Conservation (phyloP, 805 yeast genomes). For the Ogataea allantospora region DNA sequence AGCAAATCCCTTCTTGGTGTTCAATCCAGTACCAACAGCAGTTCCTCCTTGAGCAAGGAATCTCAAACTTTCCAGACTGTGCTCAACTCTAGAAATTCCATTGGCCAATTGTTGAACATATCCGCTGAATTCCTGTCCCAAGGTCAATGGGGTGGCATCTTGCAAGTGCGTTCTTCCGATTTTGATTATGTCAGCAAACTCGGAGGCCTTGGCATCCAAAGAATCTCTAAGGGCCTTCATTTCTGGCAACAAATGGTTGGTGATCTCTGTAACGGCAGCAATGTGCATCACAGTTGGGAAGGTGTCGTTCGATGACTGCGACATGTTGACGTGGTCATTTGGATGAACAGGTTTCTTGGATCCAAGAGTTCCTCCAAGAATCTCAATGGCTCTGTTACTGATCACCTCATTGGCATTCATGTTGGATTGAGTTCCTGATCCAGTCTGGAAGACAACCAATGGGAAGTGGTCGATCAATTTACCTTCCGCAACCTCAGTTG, state of each 20-base stretch:
- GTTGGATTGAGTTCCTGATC: slow-evolving; percentile 97
- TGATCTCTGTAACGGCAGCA: slow-evolving; percentile 92
- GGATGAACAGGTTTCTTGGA: slow-evolving; percentile 96
- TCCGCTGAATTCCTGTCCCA: slow-evolving; percentile 98
- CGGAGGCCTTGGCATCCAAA: slow-evolving; percentile 73
- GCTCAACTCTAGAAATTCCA: slow-evolving; percentile 85
- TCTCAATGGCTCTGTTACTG: slow-evolving; percentile 95
- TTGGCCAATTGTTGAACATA: slow-evolving; percentile 90
- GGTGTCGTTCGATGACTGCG: slow-evolving; percentile 98
- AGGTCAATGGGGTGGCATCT: slow-evolving; percentile 96
- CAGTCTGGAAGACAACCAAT: slow-evolving; percentile 97
- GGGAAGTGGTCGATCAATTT: slow-evolving; percentile 94
- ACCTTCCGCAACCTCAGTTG: slow-evolving; percentile 92
- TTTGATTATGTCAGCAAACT: slow-evolving; percentile 87
- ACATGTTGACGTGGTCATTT: slow-evolving; percentile 97
- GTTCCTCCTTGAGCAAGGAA: slow-evolving; percentile 98
- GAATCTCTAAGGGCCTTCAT: slow-evolving; percentile 74
- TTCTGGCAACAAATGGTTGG: slow-evolving; percentile 73
- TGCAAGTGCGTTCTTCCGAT: slow-evolving; percentile 99
- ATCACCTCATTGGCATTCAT: slow-evolving; percentile 99
- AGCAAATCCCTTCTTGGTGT: slow-evolving; percentile 90
- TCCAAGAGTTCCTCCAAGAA: slow-evolving; percentile 89
- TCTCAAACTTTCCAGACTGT: slow-evolving; percentile 69
- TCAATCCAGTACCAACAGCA: slow-evolving; percentile 98
- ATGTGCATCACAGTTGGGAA: slow-evolving; percentile 99